Percentiles rank a stretch among this genome's conserved stretches.
These are phyloP conservation scores for Aotearoamyces nothofagi DNA, from an alignment of 2,329 filamentous ascomycete species.

Conservation along the genomic window DNA sequence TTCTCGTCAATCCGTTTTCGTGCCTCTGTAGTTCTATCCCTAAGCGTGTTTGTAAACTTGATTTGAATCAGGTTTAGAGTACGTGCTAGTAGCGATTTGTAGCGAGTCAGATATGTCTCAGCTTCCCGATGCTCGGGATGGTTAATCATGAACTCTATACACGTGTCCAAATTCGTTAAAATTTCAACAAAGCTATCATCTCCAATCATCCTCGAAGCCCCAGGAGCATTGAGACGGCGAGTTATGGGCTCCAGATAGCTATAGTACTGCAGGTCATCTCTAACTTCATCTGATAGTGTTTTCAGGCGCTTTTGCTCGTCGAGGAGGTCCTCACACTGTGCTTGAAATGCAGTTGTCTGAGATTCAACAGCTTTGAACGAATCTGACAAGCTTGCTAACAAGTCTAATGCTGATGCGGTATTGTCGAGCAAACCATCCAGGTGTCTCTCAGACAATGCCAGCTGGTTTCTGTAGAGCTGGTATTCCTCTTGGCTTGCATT, in stretches of 20 bases:
- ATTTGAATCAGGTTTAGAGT: conserved; percentile 40
- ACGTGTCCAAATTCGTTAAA: conserved; percentile 74
- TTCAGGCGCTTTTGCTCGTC: conserved; percentile 68
- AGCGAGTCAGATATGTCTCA: conserved; percentile 74
- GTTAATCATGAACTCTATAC: conserved; percentile 79
- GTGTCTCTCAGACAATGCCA: conserved; percentile 67
- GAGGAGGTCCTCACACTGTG: conserved; percentile 79
- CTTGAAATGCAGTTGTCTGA: conserved; percentile 86
- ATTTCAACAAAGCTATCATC: conserved; percentile 79
- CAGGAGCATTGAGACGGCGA: conserved; percentile 78
- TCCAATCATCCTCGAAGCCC: conserved; percentile 73
- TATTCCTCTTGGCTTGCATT: conserved; percentile 79
- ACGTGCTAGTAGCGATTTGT: conserved; percentile 63
- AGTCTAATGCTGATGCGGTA: conserved; percentile 58
- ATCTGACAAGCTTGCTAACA: conserved; percentile 65
- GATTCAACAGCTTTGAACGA: conserved; percentile 79
- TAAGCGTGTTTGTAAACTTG: conserved; percentile 3
- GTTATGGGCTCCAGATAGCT: conserved; percentile 85
- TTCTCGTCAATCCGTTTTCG: background rate
- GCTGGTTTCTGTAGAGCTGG: conserved; percentile 67
- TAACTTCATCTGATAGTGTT: conserved; percentile 67
- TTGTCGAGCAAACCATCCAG: conserved; percentile 65
- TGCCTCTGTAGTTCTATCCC: background rate
- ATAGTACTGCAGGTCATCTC: conserved; percentile 87
- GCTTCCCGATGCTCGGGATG: conserved; percentile 80